A percentile compares a stretch with the other conserved stretches of the same genome.
phyloP scores from a whole-genome alignment of 495 filamentous ascomycete genomes.

The Penicillium macrosclerotiorum region DNA sequence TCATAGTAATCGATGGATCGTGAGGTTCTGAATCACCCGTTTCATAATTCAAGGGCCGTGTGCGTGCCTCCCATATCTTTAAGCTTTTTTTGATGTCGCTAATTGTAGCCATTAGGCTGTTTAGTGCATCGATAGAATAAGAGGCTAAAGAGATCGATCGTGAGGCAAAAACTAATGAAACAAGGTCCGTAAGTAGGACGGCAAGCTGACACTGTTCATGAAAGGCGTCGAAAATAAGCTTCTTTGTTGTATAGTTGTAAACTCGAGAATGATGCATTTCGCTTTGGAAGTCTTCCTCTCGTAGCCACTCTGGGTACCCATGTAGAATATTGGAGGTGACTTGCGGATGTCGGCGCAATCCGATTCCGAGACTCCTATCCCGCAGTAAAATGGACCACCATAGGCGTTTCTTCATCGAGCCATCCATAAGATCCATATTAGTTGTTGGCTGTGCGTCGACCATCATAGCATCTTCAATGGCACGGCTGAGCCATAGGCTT shows the following conservation, averaged over 20 bases:
- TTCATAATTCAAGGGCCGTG: neutral
- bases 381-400: slow-evolving; percentile 53
- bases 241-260: slow-evolving; percentile 41
- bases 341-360: slow-evolving; percentile 46
- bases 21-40: neutral
- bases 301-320: slow-evolving; percentile 29
- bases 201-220: slow-evolving; percentile 46
- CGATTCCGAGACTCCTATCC: slow-evolving; percentile 48
- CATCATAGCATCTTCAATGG: slow-evolving; percentile 47
- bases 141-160: slow-evolving; percentile 10
- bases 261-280: slow-evolving; percentile 43
- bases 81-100: slow-evolving; percentile 18
- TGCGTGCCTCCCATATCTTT: slow-evolving; percentile 19
- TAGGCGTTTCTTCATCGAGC: slow-evolving; percentile 38
- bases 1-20: slow-evolving; percentile 38
- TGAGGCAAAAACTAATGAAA: slow-evolving; percentile 39
- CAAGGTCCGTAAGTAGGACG: slow-evolving; percentile 44
- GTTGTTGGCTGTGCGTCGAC: slow-evolving; percentile 34
- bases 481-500: slow-evolving; percentile 45
- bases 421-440: slow-evolving; percentile 11
- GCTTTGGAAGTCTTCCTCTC: slow-evolving; percentile 39
- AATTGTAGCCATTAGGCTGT: slow-evolving; percentile 10
- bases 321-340: slow-evolving; percentile 40
- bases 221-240: slow-evolving; percentile 38
- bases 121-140: slow-evolving; percentile 14